Evolutionary conservation across 139 green algal genomes (phyloP).

Genomic region (Zygnema cylindricum): DNA sequence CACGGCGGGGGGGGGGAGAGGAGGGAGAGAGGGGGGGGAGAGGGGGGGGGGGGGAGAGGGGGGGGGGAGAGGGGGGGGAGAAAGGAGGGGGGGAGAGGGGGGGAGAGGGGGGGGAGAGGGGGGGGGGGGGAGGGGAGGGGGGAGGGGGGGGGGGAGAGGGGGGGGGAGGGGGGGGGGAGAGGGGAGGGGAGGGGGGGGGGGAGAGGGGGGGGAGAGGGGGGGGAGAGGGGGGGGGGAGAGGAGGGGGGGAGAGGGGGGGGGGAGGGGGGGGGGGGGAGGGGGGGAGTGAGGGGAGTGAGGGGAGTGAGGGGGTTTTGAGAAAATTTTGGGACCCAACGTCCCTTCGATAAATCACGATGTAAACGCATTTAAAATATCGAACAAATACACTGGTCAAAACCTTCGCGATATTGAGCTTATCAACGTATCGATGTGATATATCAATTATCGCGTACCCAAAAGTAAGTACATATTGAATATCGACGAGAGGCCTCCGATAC

Average conservation of each 20-base stretch:
- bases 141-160: too few species aligned
- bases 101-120: not conserved
- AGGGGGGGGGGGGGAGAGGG: not conserved
- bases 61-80: not conserved
- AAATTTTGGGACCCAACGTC: too few species aligned
- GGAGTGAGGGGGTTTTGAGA: too few species aligned
- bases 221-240: not conserved
- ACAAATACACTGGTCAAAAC: too few species aligned
- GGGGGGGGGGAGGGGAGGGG: not conserved
- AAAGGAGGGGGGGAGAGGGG: not conserved
- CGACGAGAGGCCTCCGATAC: too few species aligned
- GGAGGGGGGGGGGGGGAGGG: not conserved
- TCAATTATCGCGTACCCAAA: too few species aligned
- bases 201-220: not conserved
- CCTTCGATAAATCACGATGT: too few species aligned
- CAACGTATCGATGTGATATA: too few species aligned
- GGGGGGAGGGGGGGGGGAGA: not conserved
- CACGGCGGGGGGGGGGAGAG: not conserved
- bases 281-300: too few species aligned
- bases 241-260: not conserved
- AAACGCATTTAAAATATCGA: too few species aligned
- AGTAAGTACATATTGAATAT: too few species aligned
- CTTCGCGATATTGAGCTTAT: too few species aligned
- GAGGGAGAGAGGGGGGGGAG: not conserved
- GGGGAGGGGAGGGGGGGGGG: not conserved